Conservation (phyloP, 129 eudicot species). For the Apium graveolens region DNA sequence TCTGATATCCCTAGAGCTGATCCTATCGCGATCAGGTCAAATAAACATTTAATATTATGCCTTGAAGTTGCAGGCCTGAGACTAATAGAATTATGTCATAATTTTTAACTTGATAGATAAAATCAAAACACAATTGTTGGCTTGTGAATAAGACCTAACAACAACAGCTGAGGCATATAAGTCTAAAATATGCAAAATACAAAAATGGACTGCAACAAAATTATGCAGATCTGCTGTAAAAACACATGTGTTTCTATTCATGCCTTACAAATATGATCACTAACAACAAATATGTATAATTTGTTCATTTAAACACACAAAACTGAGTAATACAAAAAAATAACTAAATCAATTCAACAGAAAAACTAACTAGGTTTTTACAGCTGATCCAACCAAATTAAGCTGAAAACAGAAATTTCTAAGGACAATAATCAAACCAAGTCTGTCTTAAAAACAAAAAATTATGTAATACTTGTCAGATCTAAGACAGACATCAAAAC, state of each 20-base stretch:
- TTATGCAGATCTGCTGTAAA: constrained; percentile 21
- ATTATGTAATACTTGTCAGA: not conserved
- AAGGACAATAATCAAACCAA: not conserved
- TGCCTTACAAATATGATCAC: not conserved
- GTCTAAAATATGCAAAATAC: not conserved
- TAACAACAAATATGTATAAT: not conserved
- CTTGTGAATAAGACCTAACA: not conserved
- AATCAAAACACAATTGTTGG: not conserved
- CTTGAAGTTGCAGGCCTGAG: constrained; percentile 17
- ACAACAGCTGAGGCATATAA: not conserved
- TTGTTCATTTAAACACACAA: not conserved
- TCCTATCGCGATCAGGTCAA: constrained; percentile 15
- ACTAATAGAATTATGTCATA: not conserved
- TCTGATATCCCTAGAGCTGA: not conserved
- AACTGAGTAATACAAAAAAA: not conserved
- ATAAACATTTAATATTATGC: not conserved
- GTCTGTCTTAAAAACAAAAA: not conserved
- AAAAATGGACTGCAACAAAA: constrained; percentile 10
- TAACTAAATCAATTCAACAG: not conserved
- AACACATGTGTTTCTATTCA: not conserved
- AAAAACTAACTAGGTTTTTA: not conserved
- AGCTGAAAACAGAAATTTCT: not conserved
- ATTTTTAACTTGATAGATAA: constrained; percentile 14
- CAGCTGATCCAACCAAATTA: not conserved
- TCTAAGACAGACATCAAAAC: not conserved